A percentile compares a stretch with the other conserved stretches of the same genome.
Evolutionary conservation across 495 filamentous ascomycete species (phyloP).

Genomic region (Chlorociboria aeruginascens): DNA sequence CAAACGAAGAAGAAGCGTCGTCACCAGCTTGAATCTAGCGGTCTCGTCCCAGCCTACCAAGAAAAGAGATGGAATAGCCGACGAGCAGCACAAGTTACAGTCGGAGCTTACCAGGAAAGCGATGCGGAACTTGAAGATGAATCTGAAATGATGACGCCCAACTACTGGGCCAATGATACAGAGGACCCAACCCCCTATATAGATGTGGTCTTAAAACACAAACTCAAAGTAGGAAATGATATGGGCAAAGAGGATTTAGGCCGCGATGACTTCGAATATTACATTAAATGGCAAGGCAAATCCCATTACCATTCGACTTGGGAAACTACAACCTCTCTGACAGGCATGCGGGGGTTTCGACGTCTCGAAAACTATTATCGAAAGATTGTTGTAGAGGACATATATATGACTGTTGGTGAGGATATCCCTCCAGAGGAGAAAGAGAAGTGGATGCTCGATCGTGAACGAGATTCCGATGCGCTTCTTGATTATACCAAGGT

Average conservation of each 20-base stretch:
- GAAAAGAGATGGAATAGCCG: constrained; percentile 87
- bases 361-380: constrained; percentile 89
- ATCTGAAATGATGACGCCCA: constrained; percentile 45
- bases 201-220: constrained; percentile 80
- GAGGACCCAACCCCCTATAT: constrained; percentile 69
- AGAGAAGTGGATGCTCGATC: constrained; percentile 83
- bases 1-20: constrained; percentile 62
- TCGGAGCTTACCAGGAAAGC: constrained; percentile 79
- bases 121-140: constrained; percentile 69
- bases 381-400: constrained; percentile 64
- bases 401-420: constrained; percentile 56
- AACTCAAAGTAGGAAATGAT: constrained; percentile 56
- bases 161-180: constrained; percentile 47
- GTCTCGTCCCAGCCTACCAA: constrained; percentile 43
- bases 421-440: constrained; percentile 71
- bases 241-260: constrained; percentile 39
- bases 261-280: constrained; percentile 82
- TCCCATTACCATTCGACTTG: constrained; percentile 93
- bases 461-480: constrained; percentile 73
- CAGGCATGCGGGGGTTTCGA: constrained; percentile 61
- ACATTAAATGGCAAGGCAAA: constrained; percentile 94
- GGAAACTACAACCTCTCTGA: constrained; percentile 64
- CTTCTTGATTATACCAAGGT: constrained; percentile 78
- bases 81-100: constrained; percentile 72
- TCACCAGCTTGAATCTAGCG: constrained; percentile 46